These are phyloP conservation scores for Malania oleifera DNA, from an alignment of 164 flowering plant species.

Conservation along the genomic window DNA sequence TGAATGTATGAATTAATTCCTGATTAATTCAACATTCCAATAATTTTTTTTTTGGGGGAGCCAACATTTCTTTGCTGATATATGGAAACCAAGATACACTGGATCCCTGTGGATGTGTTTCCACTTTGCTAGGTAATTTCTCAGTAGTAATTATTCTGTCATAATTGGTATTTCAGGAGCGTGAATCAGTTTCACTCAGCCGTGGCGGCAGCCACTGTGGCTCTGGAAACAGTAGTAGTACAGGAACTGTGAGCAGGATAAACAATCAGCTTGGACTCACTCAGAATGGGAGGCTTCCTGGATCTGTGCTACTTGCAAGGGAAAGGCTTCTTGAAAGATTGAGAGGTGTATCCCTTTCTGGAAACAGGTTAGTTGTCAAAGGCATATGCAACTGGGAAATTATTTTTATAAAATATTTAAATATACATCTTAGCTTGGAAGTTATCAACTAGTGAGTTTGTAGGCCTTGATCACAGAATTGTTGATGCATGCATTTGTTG, in stretches of 20 bases:
- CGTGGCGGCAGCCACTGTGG: conserved; percentile 25
- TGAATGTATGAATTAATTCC: no score
- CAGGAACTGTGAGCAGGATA: conserved; percentile 23
- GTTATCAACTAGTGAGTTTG: no score
- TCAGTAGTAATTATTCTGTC: background rate
- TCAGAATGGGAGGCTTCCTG: conserved; percentile 69
- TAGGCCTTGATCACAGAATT: no score
- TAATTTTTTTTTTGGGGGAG: no score
- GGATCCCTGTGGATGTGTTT: background rate
- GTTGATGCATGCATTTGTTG: no score
- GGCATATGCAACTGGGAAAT: background rate
- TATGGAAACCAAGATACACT: background rate
- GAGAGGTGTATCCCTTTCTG: conserved; percentile 62
- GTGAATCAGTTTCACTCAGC: conserved; percentile 30
- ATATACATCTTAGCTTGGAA: no score
- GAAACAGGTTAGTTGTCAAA: conserved; percentile 36
- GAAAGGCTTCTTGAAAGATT: conserved; percentile 80
- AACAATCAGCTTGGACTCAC: conserved; percentile 22
- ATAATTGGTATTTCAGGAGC: conserved; percentile 37
- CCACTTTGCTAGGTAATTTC: background rate
- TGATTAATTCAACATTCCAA: background rate
- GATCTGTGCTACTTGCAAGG: conserved; percentile 79
- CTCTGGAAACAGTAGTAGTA: conserved; percentile 16
- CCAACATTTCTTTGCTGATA: background rate
- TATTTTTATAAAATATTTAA: background rate